Evolutionary conservation across 2,329 filamentous ascomycete genomes (phyloP), one percentile per base, ranked within the genome.

Genomic region (Westerdykella sp.): DNA sequence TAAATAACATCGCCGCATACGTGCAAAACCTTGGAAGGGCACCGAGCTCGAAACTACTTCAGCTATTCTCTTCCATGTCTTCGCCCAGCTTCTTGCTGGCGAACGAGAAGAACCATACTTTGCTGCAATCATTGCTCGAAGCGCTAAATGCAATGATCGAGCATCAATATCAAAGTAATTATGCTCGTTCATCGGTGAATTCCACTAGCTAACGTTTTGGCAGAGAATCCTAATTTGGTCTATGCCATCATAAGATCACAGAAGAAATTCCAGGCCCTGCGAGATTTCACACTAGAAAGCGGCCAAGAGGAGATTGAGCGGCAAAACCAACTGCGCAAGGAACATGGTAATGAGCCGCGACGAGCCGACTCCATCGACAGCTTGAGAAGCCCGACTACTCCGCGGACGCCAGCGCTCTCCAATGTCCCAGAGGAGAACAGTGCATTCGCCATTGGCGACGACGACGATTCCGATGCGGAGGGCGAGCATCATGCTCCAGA

Each of bases 1-100:
- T 98, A 57, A 93, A 93, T 66, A 98, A 98, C 59, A 83, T 96
- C 49, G 83, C 90, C 10, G 84, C 93, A 13, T 87, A 95, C 60
- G 73, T 93, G 4, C 81, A 93, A 58, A 80, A 84, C 16, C 71
- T 97, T 10, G 87, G 85, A 40, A 73, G 81, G 4, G 77, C 82
- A 3, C 83, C 88, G 13, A 86, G 87, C 61, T 81, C 84, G 2
- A 95, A 89, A 63, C 71, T 97, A 23, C 74, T 97, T 53, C 89
- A 96, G 56, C 73, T 97, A 1, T 95, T 94, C 63, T 80, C 82
- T 4, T 93, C 87, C 28, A 95, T 97, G 86, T 94, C 91, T 7
- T 87, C 89, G 0, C 91, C 93, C 0, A 88, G 86, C 25, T 98
- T 97, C 63, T 72, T 98, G 9, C 73, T 97, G 14, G 88, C 87